These are phyloP conservation scores for Talaromyces nanjingensis DNA, from an alignment of 495 filamentous ascomycete species.

Conservation along the genomic window DNA sequence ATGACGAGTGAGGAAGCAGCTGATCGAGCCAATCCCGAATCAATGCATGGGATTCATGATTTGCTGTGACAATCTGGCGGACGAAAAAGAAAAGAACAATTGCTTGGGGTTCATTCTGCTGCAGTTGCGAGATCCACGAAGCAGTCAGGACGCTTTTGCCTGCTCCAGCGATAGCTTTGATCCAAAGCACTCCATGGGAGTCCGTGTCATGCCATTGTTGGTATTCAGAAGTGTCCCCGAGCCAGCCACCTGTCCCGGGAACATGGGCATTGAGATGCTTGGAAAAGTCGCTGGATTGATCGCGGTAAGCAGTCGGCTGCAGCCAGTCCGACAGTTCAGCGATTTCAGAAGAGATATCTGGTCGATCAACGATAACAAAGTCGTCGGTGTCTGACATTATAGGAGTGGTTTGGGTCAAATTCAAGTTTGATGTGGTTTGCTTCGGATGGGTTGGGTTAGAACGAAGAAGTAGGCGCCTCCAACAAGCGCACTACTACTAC, in stretches of 20 bases:
- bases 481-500: background rate
- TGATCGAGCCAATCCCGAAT: too few species aligned
- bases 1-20: too few species aligned
- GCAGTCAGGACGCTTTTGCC: slow-evolving; percentile 8
- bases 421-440: background rate
- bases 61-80: too few species aligned
- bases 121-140: background rate
- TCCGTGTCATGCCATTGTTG: slow-evolving; percentile 8
- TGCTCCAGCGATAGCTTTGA: slow-evolving; percentile 22
- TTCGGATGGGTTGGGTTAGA: background rate
- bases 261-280: slow-evolving; percentile 32
- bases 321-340: slow-evolving; percentile 9
- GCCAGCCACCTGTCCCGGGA: slow-evolving; percentile 5
- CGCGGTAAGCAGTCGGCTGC: slow-evolving; percentile 12
- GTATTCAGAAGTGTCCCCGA: too few species aligned
- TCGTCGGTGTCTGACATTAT: background rate
- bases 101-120: background rate
- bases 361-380: background rate
- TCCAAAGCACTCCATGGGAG: slow-evolving; percentile 32
- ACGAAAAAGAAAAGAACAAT: too few species aligned
- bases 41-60: too few species aligned
- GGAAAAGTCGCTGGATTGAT: slow-evolving; percentile 9
- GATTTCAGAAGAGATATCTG: background rate
- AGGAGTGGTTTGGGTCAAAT: background rate
- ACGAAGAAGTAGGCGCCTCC: background rate